Conservation (phyloP, 2,329 filamentous ascomycete species). For the Fonsecaea erecta region DNA sequence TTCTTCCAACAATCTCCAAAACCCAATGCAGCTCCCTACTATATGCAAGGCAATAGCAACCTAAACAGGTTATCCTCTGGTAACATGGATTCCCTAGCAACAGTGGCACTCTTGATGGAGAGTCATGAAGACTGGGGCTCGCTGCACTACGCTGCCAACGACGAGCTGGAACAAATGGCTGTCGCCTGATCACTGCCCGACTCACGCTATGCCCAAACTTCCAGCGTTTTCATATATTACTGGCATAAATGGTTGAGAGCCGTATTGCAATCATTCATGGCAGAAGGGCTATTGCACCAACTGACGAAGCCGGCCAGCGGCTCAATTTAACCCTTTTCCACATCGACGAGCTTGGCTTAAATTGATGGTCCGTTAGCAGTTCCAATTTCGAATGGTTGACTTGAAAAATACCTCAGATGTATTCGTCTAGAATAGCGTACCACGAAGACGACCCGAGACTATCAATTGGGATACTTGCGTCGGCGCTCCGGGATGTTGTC, state of each 20-base stretch:
- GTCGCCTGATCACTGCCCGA: neutral
- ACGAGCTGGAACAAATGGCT: neutral
- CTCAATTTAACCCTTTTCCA: neutral
- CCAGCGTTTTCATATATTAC: neutral
- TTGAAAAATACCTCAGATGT: no score
- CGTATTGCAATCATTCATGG: constrained; percentile 9
- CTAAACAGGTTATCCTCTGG: neutral
- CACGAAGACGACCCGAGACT: neutral
- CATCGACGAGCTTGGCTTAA: neutral
- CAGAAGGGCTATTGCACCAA: constrained; percentile 1
- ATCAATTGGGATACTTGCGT: neutral
- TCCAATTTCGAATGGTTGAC: neutral
- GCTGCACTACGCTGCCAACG: neutral
- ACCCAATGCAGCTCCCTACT: neutral
- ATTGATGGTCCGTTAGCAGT: neutral
- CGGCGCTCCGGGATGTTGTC: neutral
- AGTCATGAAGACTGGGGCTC: neutral
- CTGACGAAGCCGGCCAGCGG: constrained; percentile 14
- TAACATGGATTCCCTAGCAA: neutral
- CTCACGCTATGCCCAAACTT: neutral
- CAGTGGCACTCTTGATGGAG: neutral
- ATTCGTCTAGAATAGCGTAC: no score
- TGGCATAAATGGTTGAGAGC: neutral
- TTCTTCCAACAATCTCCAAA: neutral
- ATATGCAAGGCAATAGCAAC: neutral